A percentile compares a stretch with the other conserved stretches of the same genome.
Conservation (phyloP, 306 rosid genomes). For the Acacia crassicarpa region DNA sequence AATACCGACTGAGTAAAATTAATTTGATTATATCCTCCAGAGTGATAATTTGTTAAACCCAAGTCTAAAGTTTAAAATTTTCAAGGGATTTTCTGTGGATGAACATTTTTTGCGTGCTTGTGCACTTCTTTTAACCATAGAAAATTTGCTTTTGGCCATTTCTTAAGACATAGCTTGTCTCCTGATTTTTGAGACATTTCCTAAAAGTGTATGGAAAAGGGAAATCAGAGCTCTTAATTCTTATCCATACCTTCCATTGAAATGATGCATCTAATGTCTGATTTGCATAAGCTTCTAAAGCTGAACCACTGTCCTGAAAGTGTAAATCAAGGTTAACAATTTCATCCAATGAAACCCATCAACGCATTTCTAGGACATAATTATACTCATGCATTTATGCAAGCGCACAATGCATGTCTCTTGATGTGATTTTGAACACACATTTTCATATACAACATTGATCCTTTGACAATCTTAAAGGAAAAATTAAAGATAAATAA, state of each 20-base stretch:
- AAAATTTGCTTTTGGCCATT: not conserved
- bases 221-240: not conserved
- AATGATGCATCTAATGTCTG: slow-evolving; percentile 49
- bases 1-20: not conserved
- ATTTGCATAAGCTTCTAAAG: slow-evolving; percentile 39
- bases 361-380: not conserved
- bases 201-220: not conserved
- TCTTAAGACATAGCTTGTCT: not conserved
- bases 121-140: not conserved
- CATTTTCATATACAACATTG: not conserved
- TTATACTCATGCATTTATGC: not conserved
- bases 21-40: not conserved
- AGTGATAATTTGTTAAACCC: not conserved
- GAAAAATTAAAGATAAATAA: not conserved
- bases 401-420: not conserved
- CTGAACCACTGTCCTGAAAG: slow-evolving; percentile 57
- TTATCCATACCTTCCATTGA: slow-evolving; percentile 52
- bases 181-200: not conserved
- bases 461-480: not conserved
- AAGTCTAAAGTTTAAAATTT: not conserved
- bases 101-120: not conserved
- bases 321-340: not conserved
- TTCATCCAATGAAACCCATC: not conserved
- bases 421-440: not conserved
- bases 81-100: not conserved